These are phyloP conservation scores for Boletellus ananas DNA, from an alignment of 768 basidiomycete genomes.

Conservation along the genomic window DNA sequence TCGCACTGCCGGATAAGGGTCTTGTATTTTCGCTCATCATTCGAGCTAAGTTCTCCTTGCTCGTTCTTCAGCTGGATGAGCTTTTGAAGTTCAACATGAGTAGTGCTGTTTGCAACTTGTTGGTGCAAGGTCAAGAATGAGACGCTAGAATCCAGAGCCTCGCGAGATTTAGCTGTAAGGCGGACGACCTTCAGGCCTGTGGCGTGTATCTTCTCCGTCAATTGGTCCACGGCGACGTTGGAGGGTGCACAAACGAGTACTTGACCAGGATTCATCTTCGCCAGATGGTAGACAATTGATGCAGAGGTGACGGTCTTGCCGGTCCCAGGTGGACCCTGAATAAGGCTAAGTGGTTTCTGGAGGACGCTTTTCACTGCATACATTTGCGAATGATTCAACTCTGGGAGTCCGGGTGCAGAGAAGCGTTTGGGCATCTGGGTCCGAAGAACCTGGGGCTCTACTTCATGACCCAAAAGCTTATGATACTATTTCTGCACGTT, in stretches of 20 bases:
- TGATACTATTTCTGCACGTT: constrained; percentile 67
- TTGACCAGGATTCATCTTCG: constrained; percentile 99
- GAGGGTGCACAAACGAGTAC: constrained; percentile 98
- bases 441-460: constrained; percentile 87
- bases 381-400: constrained; percentile 99
- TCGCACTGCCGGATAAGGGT: constrained; percentile 92
- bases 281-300: constrained; percentile 96
- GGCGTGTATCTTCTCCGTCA: constrained; percentile 98
- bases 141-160: constrained; percentile 95
- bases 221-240: constrained; percentile 98
- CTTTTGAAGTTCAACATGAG: constrained; percentile 96
- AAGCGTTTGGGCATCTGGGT: constrained; percentile 97
- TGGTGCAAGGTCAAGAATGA: constrained; percentile 93
- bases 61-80: constrained; percentile 97
- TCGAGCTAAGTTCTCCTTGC: constrained; percentile 94
- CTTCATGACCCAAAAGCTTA: constrained; percentile 95
- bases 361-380: constrained; percentile 98
- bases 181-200: constrained; percentile 99
- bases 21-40: constrained; percentile 98
- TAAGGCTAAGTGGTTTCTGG: constrained; percentile 95
- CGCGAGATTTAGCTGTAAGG: constrained; percentile 95
- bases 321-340: constrained; percentile 98
- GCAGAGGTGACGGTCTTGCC: constrained; percentile 99
- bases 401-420: constrained; percentile 94
- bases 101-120: constrained; percentile 95